Evolutionary conservation across 108 stramenopile species (phyloP).

Genomic region (Ochromonas danica): DNA sequence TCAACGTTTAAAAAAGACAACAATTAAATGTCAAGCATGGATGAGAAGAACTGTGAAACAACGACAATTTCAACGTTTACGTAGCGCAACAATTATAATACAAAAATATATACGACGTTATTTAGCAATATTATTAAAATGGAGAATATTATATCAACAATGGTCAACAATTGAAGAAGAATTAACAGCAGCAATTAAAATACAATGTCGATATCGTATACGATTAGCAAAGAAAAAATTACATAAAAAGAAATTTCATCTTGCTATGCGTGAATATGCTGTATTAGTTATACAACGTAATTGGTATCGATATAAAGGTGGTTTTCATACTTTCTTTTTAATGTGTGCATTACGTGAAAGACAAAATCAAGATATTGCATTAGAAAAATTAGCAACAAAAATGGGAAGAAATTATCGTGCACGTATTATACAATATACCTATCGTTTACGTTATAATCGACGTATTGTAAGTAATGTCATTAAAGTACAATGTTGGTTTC

Average conservation of each 20-base stretch:
- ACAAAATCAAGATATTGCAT: slow-evolving; percentile 5
- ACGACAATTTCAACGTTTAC: neutral
- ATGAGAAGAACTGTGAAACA: neutral
- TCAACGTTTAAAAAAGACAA: slow-evolving; percentile 14
- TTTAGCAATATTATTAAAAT: slow-evolving; percentile 3
- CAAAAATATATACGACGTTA: slow-evolving; percentile 32
- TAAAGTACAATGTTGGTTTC: slow-evolving; percentile 30
- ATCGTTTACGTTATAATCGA: neutral
- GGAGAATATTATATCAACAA: neutral
- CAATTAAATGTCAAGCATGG: slow-evolving; percentile 33
- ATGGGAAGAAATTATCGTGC: slow-evolving; percentile 8
- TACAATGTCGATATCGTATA: slow-evolving; percentile 5
- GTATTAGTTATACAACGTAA: slow-evolving; percentile 30
- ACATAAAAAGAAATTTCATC: neutral
- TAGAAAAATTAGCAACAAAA: neutral
- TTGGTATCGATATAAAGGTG: slow-evolving; percentile 32
- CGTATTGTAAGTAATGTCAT: slow-evolving; percentile 11
- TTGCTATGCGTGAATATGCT: neutral
- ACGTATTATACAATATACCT: slow-evolving; percentile 11
- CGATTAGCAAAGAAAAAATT: neutral
- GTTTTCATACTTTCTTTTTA: slow-evolving; percentile 34
- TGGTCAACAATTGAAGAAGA: slow-evolving; percentile 9
- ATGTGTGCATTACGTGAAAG: slow-evolving; percentile 24
- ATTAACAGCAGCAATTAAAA: neutral
- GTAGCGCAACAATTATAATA: neutral